These are phyloP conservation scores for Sanguinoderma infundibulare DNA, from an alignment of 1,284 basidiomycete species.

Conservation along the genomic window DNA sequence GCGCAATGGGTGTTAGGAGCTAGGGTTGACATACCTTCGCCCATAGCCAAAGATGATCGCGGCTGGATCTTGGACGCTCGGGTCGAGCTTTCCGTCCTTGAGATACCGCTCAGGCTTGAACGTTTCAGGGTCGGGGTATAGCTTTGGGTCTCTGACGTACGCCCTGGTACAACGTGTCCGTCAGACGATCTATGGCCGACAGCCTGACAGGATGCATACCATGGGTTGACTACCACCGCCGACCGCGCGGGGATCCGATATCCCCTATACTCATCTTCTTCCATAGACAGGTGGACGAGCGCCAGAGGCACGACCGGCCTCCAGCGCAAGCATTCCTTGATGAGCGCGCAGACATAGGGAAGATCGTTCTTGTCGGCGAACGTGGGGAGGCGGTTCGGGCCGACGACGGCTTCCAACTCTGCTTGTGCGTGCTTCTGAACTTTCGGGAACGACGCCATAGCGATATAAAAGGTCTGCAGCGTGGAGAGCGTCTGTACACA, in stretches of 20 bases:
- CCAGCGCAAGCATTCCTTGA: conserved; percentile 39
- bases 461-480: conserved; percentile 27
- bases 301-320: neutral
- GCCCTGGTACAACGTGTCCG: conserved; percentile 2
- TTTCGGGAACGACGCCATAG: conserved; percentile 33
- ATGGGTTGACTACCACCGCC: neutral
- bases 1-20: neutral
- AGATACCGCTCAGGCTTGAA: conserved; percentile 23
- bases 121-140: conserved; percentile 16
- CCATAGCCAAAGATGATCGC: conserved; percentile 6
- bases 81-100: conserved; percentile 16
- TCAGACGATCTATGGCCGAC: neutral
- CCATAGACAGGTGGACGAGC: neutral
- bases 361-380: conserved; percentile 31
- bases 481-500: neutral
- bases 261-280: neutral
- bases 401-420: conserved; percentile 36
- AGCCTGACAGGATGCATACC: neutral
- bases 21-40: neutral
- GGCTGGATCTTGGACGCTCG: neutral
- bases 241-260: neutral
- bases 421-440: conserved; percentile 32
- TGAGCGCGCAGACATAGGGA: conserved; percentile 36
- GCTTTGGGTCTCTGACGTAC: conserved; percentile 11
- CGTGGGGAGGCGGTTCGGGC: conserved; percentile 31